Conservation (phyloP, 257 asterid genomes). For the Solanum rostratum region DNA sequence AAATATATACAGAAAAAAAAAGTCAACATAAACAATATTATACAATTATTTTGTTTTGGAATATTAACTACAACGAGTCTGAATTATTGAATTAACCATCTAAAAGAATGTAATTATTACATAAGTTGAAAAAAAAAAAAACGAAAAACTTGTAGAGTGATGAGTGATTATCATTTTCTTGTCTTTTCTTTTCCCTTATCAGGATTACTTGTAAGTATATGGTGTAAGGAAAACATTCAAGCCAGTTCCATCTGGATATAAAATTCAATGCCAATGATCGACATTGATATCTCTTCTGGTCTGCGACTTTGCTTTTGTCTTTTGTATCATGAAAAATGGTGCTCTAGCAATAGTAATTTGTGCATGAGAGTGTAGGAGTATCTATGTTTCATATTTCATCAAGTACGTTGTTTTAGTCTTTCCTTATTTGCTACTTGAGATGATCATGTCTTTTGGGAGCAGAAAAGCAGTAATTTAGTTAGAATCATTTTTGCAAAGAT, state of each 20-base stretch:
- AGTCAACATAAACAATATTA: not conserved
- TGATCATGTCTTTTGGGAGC: not conserved
- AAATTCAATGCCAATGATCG: not conserved
- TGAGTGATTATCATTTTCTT: not conserved
- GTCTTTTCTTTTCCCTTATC: not conserved
- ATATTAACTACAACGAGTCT: not conserved
- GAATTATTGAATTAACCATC: not conserved
- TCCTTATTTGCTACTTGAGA: not conserved
- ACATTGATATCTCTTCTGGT: not conserved
- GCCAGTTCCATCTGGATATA: not conserved
- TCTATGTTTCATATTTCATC: not conserved
- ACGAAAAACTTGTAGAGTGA: not conserved
- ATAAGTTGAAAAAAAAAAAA: not conserved
- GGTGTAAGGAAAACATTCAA: not conserved
- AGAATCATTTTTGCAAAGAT: not conserved
- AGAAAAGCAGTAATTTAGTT: not conserved
- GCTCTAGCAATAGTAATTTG: not conserved
- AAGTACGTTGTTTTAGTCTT: not conserved
- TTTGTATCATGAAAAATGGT: not conserved
- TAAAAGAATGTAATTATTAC: not conserved
- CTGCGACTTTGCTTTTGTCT: not conserved
- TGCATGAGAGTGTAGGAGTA: not conserved
- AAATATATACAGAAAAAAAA: too few species aligned
- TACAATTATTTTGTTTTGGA: not conserved
- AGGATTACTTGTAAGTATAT: not conserved